Evolutionary conservation across 441 rosid species (phyloP), one percentile per base, ranked within the genome.

Genomic region (Bruguiera hainesii): DNA sequence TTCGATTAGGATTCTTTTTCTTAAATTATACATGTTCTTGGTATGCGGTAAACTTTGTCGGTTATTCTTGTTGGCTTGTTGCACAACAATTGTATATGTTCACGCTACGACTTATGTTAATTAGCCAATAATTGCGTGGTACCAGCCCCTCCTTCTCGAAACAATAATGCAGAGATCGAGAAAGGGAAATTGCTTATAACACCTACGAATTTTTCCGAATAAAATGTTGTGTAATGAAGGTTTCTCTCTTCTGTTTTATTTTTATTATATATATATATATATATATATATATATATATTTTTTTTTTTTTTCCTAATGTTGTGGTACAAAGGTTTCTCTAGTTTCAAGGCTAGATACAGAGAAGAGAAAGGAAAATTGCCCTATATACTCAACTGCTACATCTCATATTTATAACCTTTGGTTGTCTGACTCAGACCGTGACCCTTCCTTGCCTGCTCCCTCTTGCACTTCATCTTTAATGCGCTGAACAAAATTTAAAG

Each of bases 341-440:
- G 42, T 53, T 63, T 18, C 35, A n/a, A 48, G 76, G n/a, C 73
- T 55, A 71, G 73, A 67, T 71, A 26, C 78, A 78, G 69, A 49
- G 78, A 42, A 42, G 5, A 42, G 48, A 42, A 42, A 11, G 46
- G 46, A 37, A 37, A 37, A 11, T 11, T 37, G 15, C 15, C 3
- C 15, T 6, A 37, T 37, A 10, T 37, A 37, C 3, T 37, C 15
- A 10, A 37, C 46, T 10, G 10, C 39, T 8, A 35, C 3, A 37
- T 10, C 46, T 37, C 46, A 9, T 1, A 37, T 37, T 42, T 42
- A 11, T 13, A 42, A 13, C 48, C 48, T 42, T 42, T 0, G 16
- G 48, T 13, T 42, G 16, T 11, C 48, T 42, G 48, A 42, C 48
- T 42, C 58, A 1, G 28, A 26, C 15, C 28, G 2, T 23, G 21